These are phyloP conservation scores for Beverwykella pulmonaria DNA, from an alignment of 495 filamentous ascomycete genomes.

Conservation along the genomic window DNA sequence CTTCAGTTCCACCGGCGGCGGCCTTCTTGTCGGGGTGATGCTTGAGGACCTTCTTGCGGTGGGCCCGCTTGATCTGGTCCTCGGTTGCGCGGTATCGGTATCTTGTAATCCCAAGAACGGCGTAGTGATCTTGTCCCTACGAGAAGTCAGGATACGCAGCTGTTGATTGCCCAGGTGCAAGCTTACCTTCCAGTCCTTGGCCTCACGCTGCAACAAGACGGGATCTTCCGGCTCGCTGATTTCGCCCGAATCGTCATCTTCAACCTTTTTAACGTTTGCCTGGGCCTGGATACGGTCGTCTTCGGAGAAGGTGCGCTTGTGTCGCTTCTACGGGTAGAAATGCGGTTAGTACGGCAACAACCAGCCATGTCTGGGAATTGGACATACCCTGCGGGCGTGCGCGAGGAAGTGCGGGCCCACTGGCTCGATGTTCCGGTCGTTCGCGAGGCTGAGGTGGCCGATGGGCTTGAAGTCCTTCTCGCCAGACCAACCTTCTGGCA, in stretches of 20 bases:
- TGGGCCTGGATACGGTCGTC: slow-evolving; percentile 96
- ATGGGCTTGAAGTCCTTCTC: slow-evolving; percentile 90
- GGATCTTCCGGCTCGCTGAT: slow-evolving; percentile 92
- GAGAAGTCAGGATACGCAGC: slow-evolving; percentile 5
- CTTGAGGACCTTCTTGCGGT: slow-evolving; percentile 98
- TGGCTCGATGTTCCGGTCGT: slow-evolving; percentile 85
- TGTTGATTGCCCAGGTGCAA: background rate
- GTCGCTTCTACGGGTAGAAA: slow-evolving; percentile 65
- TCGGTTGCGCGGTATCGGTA: slow-evolving; percentile 90
- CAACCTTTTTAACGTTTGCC: slow-evolving; percentile 90
- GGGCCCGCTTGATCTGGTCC: slow-evolving; percentile 96
- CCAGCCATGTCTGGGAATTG: slow-evolving; percentile 26
- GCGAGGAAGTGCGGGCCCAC: slow-evolving; percentile 97
- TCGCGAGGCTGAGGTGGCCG: slow-evolving; percentile 67
- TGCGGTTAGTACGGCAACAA: slow-evolving; percentile 3
- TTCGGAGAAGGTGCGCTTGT: slow-evolving; percentile 97
- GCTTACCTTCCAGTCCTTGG: slow-evolving; percentile 97
- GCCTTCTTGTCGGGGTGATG: slow-evolving; percentile 99
- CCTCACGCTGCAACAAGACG: slow-evolving; percentile 85
- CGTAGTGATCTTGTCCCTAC: slow-evolving; percentile 95
- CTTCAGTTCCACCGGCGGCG: slow-evolving; percentile 80
- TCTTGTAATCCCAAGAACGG: slow-evolving; percentile 88
- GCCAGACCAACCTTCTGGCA: slow-evolving; percentile 80
- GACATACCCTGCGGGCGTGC: slow-evolving; percentile 82
- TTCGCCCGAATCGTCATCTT: slow-evolving; percentile 85